Evolutionary conservation across 2,329 filamentous ascomycete genomes (phyloP), one percentile per base, ranked within the genome.

Genomic region (Xylaria arbuscula): DNA sequence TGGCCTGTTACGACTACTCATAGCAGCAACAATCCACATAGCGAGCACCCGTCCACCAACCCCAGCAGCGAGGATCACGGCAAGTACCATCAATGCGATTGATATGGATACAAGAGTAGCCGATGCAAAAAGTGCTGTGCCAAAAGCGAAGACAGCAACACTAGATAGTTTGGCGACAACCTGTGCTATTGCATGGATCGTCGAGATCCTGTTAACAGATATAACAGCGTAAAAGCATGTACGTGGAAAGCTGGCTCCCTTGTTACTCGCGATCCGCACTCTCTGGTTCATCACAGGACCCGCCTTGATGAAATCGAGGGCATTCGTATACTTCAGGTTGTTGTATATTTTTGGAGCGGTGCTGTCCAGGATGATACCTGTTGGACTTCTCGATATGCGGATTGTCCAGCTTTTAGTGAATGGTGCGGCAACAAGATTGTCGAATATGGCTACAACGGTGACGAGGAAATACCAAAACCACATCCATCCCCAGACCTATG

Each of bases 41-140:
- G 67, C 67, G 61, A 69, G 70, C 36, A 57, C 53, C 32, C 69
- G 56, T 58, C 72, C 64, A 64, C 67, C 40, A 15, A 64, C 53
- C 7, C 62, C 62, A 5, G 53, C 42, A 10, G 40, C 22, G 11
- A 64, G 62, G 9, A 58, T 58, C 7, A 58, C 28, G 15, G 38
- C 15, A 34, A 64, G 53, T 1, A 48, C 50, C 40, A 58, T 64
- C 42, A 64, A 47, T 1, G 62, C 42, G 15, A 64, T 50, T 24
- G 62, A 57, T 3, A 58, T 58, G 15, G 62, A 50, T n/a, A 64
- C 32, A n/a, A 64, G 53, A 1, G 62, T 56, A 38, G 62, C 53
- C 3, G 28, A 28, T 2, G 62, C 53, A 3, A 58, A 64, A 6
- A 58, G 28, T 3, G 62, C 62, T 8, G 53, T 64, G 5, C 62